Base-by-base conservation (phyloP, 371 early-diverging fungal genomes). In the Rhizomucor miehei region DNA sequence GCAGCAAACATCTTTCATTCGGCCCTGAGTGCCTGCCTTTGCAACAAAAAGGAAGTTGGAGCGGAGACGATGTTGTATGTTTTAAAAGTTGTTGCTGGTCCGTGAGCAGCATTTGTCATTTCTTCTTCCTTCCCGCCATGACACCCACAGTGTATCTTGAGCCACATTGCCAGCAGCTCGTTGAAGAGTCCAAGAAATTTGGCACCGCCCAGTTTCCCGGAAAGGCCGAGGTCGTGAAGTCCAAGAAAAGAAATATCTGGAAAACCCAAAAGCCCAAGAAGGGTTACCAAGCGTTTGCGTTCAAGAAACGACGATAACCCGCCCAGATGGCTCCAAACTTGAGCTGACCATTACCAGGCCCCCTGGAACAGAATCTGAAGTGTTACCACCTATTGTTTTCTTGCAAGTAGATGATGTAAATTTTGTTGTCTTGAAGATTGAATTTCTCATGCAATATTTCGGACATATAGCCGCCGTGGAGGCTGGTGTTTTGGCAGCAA, bases 391-490 rank as follows among this genome's bases (percentile, higher is more conserved):
- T 16, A 44, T 55, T 16, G 19, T 54, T 4, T 51, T 44, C 20
- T 24, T 57, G 24, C 56, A 56, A 29, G 52, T 50, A 29, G 14
- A 46, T 24, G 9, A 6, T 16, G 19, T 11, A 24, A 21, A 13
- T 46, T 23, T 46, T 20, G 2, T 9, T 44, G 23, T 20, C 5
- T 40, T 4, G 17, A 16, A 12, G 2, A 34, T 35, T n/a, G 29
- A 25, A 8, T 29, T 46, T 3, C 17, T 17, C n/a, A 46, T 36
- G 11, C 5, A 41, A 19, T 20, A 37, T 37, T n/a, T 14, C 20
- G 52, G 52, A 38, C 65, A 65, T 46, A 13, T 46, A 62, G 56
- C 10, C 66, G 61, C 40, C 59, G 63, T 1, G 63, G 59, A 6
- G 63, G 59, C 12, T 66, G 55, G 57, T 34, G 54, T 0, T 39